Evolutionary conservation across 495 filamentous ascomycete species (phyloP).

Genomic region (Penicillium silybi): DNA sequence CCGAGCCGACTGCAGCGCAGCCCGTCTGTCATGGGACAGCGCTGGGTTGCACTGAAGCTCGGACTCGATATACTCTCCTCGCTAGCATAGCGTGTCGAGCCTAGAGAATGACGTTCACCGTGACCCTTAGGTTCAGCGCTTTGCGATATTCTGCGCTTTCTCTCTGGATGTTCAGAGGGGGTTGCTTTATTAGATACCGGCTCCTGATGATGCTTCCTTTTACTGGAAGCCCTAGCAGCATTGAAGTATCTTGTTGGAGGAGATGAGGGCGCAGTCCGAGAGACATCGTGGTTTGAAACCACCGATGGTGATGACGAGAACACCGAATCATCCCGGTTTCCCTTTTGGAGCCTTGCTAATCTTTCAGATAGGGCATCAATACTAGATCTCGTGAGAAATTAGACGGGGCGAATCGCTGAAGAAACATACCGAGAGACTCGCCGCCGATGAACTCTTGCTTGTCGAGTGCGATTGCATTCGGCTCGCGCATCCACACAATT

Average conservation of each 20-base stretch:
- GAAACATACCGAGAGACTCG: slow-evolving; percentile 19
- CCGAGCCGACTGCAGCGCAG: slow-evolving; percentile 21
- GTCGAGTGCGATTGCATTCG: slow-evolving; percentile 22
- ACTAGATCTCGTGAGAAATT: slow-evolving; percentile 4
- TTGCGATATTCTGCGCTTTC: slow-evolving; percentile 15
- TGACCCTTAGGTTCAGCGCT: slow-evolving; percentile 4
- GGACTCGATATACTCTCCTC: slow-evolving; percentile 26
- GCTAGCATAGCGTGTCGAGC: slow-evolving; percentile 20
- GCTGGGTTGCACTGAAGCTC: slow-evolving; percentile 27
- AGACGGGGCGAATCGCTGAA: too few relatives aligned
- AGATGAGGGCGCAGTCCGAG: slow-evolving; percentile 4
- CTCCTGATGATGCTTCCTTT: slow-evolving; percentile 6
- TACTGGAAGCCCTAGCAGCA: neutral
- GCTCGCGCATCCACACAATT: slow-evolving; percentile 23
- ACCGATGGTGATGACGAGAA: slow-evolving; percentile 11
- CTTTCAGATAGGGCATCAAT: slow-evolving; percentile 20
- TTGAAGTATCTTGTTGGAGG: slow-evolving; percentile 1
- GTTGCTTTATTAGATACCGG: neutral
- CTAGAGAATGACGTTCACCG: slow-evolving; percentile 17
- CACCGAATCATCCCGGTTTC: neutral
- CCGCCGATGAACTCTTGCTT: slow-evolving; percentile 22
- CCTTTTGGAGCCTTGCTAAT: slow-evolving; percentile 20
- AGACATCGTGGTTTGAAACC: slow-evolving; percentile 1
- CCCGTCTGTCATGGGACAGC: slow-evolving; percentile 25
- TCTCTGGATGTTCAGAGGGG: neutral